Percentiles rank a stretch among this genome's conserved stretches.
Evolutionary conservation across 805 yeast genomes (phyloP).

Genomic region (Kuraishia hungarica): DNA sequence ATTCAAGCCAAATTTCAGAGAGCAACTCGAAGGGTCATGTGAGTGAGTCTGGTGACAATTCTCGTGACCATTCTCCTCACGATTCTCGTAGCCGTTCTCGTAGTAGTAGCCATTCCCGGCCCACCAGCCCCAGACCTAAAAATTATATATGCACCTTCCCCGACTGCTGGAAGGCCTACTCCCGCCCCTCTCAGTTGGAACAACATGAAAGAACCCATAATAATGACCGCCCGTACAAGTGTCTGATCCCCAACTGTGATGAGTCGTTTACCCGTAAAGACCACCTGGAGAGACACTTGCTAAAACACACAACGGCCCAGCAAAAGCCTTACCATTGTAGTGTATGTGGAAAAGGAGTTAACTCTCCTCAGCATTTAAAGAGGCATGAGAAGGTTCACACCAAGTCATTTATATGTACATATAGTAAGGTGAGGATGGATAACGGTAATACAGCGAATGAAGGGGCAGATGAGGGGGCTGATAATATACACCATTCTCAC

Average conservation of each 20-base stretch:
- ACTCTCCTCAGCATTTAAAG: constrained; percentile 68
- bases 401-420: constrained; percentile 50
- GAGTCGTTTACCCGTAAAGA: constrained; percentile 68
- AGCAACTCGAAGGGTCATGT: too few relatives aligned
- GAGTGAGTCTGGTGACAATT: too few relatives aligned
- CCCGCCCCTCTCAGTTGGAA: constrained; percentile 73
- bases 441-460: too few relatives aligned
- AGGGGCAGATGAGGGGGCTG: too few relatives aligned
- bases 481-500: too few relatives aligned
- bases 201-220: constrained; percentile 80
- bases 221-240: constrained; percentile 67
- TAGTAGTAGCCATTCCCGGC: neutral
- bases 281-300: constrained; percentile 66
- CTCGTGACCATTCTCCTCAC: neutral
- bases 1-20: too few relatives aligned
- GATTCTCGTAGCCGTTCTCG: too few relatives aligned
- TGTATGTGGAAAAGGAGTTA: constrained; percentile 75
- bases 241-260: constrained; percentile 48
- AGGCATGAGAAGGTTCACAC: constrained; percentile 82
- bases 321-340: constrained; percentile 68
- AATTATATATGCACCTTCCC: constrained; percentile 52
- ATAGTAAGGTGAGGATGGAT: constrained; percentile 25
- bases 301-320: constrained; percentile 46
- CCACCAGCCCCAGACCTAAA: constrained; percentile 39
- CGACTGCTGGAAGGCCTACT: constrained; percentile 69